A percentile compares a stretch with the other conserved stretches of the same genome.
phyloP scores from a whole-genome alignment of 352 stramenopile genomes.

The Saprolegnia diclina region DNA sequence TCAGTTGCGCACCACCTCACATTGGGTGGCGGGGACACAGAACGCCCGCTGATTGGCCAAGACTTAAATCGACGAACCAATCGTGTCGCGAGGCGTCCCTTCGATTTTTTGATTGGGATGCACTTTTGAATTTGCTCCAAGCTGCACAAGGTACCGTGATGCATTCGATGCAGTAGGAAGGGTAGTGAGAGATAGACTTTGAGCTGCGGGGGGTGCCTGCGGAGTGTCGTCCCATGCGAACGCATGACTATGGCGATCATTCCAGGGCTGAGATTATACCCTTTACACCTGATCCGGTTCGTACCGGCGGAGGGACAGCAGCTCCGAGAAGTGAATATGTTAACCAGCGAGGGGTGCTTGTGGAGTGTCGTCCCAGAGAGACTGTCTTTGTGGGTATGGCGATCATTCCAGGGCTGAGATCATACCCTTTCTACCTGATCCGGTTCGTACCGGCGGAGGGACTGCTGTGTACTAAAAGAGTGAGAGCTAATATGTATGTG shows the following conservation, averaged over 20 bases:
- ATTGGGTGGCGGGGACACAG: background rate
- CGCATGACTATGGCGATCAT: constrained; percentile 29
- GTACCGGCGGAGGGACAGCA: constrained; percentile 59
- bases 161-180: background rate
- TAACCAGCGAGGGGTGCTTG: constrained; percentile 55
- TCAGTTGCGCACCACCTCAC: background rate
- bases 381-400: constrained; percentile 3
- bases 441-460: constrained; percentile 40
- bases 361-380: constrained; percentile 39
- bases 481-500: constrained; percentile 17
- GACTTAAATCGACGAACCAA: background rate
- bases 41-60: background rate
- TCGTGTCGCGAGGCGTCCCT: background rate
- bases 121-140: constrained; percentile 23
- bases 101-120: background rate
- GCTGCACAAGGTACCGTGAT: constrained; percentile 9
- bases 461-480: constrained; percentile 17
- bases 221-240: constrained; percentile 40
- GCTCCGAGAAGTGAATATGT: background rate
- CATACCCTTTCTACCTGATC: constrained; percentile 63
- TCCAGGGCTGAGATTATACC: constrained; percentile 54
- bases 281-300: constrained; percentile 62
- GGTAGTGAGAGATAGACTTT: background rate
- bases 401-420: constrained; percentile 49
- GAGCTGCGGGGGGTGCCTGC: constrained; percentile 58